Percentiles rank a stretch among this genome's conserved stretches.
phyloP scores from a whole-genome alignment of 106 monocot species.

The Ottelia alismoides region DNA sequence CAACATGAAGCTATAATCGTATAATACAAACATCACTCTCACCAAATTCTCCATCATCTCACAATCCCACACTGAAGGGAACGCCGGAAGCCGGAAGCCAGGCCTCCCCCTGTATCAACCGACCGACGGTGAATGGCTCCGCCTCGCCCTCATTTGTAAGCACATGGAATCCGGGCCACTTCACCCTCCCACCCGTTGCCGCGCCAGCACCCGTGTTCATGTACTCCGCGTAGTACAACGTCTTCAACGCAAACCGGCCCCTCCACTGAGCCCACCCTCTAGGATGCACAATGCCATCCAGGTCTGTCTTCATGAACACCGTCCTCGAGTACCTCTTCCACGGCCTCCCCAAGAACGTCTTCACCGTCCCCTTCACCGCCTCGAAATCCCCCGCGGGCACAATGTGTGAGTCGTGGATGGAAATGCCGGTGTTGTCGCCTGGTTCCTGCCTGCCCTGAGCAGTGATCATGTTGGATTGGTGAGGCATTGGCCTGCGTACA shows the following conservation, averaged over 20 bases:
- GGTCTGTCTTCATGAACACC: constrained; percentile 2
- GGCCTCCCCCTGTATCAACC: constrained; percentile 54
- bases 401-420: constrained; percentile 3
- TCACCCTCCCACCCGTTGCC: constrained; percentile 27
- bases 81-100: constrained; percentile 41
- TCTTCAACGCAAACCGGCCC: constrained; percentile 27
- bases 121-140: constrained; percentile 31
- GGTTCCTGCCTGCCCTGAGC: constrained; percentile 5
- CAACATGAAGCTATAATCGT: too few relatives aligned
- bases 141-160: constrained; percentile 24
- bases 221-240: constrained; percentile 64
- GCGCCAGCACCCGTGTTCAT: constrained; percentile 52
- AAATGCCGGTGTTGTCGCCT: constrained; percentile 7
- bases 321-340: constrained; percentile 10
- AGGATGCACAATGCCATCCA: neutral
- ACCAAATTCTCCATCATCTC: too few relatives aligned
- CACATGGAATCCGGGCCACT: constrained; percentile 56
- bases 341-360: constrained; percentile 4
- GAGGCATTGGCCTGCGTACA: constrained; percentile 2
- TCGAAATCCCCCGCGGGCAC: neutral
- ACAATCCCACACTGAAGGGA: too few relatives aligned
- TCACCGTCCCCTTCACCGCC: constrained; percentile 2
- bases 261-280: constrained; percentile 3
- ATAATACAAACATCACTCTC: too few relatives aligned
- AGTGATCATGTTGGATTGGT: constrained; percentile 5